Percentiles rank a stretch among this genome's conserved stretches.
Conservation (phyloP, 2,329 filamentous ascomycete species). For the Scedosporium aurantiacum region DNA sequence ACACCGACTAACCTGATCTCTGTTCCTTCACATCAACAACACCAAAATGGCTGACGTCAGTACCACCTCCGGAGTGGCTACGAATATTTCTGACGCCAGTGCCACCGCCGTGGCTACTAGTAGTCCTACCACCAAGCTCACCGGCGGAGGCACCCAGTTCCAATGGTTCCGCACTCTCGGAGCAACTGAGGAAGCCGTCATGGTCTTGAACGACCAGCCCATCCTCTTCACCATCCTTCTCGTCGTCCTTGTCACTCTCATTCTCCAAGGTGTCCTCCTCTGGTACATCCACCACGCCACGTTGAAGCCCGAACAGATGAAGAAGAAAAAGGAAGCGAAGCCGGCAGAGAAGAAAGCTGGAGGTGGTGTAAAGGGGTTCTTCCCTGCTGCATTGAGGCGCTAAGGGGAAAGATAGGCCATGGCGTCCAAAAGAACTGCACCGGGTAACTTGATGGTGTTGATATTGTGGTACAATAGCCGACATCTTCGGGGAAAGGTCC, state of each 20-base stretch:
- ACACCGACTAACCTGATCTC: conserved; percentile 7
- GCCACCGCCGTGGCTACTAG: too few relatives aligned
- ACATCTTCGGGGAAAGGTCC: not conserved
- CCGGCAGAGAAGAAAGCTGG: conserved; percentile 16
- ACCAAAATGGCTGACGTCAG: not conserved
- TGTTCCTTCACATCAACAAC: not conserved
- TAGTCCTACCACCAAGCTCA: conserved; percentile 46
- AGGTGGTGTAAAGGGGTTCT: not conserved
- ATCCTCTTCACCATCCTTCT: conserved; percentile 46
- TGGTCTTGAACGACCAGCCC: conserved; percentile 50
- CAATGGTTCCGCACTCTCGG: conserved; percentile 46
- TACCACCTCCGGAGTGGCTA: too few relatives aligned
- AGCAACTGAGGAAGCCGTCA: conserved; percentile 46
- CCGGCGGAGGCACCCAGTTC: conserved; percentile 45
- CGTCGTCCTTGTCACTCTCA: conserved; percentile 38
- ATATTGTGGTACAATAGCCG: not conserved
- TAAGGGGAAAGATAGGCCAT: not conserved
- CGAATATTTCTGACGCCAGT: too few relatives aligned
- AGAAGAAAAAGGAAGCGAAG: conserved; percentile 35
- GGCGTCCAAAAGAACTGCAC: not conserved
- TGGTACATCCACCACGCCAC: conserved; percentile 52
- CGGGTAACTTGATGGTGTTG: too few relatives aligned
- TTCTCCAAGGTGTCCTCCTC: conserved; percentile 33
- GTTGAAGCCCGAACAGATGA: conserved; percentile 49
- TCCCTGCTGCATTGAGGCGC: not conserved